Evolutionary conservation across 345 rosid genomes (phyloP).

Genomic region (Heritiera fomes): DNA sequence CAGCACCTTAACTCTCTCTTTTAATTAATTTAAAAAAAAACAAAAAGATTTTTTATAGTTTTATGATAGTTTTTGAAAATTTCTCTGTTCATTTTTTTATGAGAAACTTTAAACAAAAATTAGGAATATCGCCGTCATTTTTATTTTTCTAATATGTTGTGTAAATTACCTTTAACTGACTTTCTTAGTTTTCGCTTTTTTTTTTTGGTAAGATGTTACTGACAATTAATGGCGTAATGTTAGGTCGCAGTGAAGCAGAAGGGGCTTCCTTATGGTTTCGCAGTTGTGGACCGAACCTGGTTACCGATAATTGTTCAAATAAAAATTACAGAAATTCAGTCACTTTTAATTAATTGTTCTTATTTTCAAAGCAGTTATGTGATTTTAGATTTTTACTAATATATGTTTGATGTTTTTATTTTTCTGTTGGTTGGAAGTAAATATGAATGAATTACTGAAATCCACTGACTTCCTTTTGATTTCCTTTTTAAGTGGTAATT

Average conservation of each 20-base stretch:
- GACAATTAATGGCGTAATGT: neutral
- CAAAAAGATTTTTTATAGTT: neutral
- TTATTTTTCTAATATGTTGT: no score
- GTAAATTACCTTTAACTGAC: no score
- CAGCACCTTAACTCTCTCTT: slow-evolving; percentile 49
- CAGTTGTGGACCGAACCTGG: slow-evolving; percentile 4
- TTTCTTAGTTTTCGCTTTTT: neutral
- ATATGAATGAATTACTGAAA: neutral
- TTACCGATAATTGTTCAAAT: neutral
- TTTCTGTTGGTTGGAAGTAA: neutral
- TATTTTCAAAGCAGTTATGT: neutral
- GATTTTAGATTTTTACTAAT: neutral
- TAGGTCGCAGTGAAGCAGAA: slow-evolving; percentile 13
- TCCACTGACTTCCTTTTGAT: neutral
- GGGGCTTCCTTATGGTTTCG: slow-evolving; percentile 13
- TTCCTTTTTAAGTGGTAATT: neutral
- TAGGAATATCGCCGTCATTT: neutral
- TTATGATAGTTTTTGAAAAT: neutral
- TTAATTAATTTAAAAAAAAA: neutral
- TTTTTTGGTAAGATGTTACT: neutral
- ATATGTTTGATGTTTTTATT: neutral
- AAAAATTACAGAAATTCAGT: neutral
- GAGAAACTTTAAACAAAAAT: neutral
- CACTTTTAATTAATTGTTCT: neutral
- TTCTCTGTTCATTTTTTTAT: slow-evolving; percentile 11